Evolutionary conservation across 352 stramenopile genomes (phyloP), one percentile per base, ranked within the genome.

Genomic region (Phytopythium oedochilum): DNA sequence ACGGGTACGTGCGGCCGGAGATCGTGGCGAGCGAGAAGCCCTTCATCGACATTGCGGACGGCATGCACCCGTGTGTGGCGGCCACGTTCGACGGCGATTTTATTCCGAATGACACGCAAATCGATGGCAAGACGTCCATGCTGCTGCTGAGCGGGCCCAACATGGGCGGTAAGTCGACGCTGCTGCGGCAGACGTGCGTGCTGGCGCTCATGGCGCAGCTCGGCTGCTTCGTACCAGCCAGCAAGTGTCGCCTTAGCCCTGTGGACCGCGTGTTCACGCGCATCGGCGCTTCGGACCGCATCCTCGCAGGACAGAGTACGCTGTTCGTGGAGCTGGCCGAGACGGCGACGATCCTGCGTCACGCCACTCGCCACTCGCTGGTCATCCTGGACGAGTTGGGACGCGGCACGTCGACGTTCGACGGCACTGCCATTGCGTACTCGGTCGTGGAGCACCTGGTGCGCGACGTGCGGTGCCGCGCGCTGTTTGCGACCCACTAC

Each of bases 401-500:
- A 14, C 86, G 97, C 60, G 97, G 97, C 22, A 99, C 97, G 8
- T 98, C 93, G 32, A 99, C 98, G 32, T 97, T 99, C 67, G 98
- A 99, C 67, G 97, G 98, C 17, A 96, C 98, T 17, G 94, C 97
- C 32, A 98, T 99, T 53, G 97, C 97, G 15, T 98, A 96, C 72
- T 85, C 96, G n/a, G 96, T 99, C 18, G 84, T 98, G 3, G 94
- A 98, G 59, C 90, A 96, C 66, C 60, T 99, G 34, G 68, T 98
- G 1, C 78, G 73, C 31, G 61, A 78, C 8, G 75, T 74, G 68
- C 87, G 71, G 28, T 99, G 97, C 67, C 83, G 97, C 20, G 96
- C 96, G 5, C 92, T 99, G 59, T 99, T 99, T 63, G 97, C 98
- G 11, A 99, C 97, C 4, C 97, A 99, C 64, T 99, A 99, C 69